A percentile compares a stretch with the other conserved stretches of the same genome.
Evolutionary conservation across 305 asterid species (phyloP).

Genomic region (Fraxinus velutina): DNA sequence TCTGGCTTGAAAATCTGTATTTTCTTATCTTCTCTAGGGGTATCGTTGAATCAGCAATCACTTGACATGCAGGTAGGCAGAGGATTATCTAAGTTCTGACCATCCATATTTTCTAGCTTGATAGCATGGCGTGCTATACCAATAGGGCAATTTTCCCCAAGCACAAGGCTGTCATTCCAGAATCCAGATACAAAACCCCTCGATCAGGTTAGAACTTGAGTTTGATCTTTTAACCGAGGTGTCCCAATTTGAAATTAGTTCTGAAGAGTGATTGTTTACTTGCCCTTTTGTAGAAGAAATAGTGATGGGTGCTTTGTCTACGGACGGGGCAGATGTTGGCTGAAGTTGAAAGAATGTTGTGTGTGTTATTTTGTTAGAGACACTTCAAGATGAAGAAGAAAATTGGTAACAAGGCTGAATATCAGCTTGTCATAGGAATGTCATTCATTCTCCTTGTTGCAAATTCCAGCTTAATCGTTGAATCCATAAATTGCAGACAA

Average conservation of each 20-base stretch:
- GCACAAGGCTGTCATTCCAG: conserved; percentile 22
- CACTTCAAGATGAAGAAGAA: neutral
- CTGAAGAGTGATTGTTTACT: conserved; percentile 13
- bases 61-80: conserved; percentile 34
- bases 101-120: conserved; percentile 50
- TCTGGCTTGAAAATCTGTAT: neutral
- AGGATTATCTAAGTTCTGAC: conserved; percentile 46
- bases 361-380: neutral
- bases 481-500: neutral
- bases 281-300: conserved; percentile 14
- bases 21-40: neutral
- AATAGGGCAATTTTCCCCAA: conserved; percentile 64
- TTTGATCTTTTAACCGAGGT: conserved; percentile 8
- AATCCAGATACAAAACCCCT: conserved; percentile 72
- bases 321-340: conserved; percentile 41
- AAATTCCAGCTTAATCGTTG: neutral
- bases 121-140: conserved; percentile 85
- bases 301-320: conserved; percentile 57
- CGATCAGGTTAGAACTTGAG: conserved; percentile 59
- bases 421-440: neutral
- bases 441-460: neutral
- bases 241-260: conserved; percentile 3
- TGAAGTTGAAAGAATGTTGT: neutral
- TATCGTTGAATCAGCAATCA: neutral
- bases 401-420: neutral